These are phyloP conservation scores for Penicillium maclennaniae DNA, from an alignment of 495 filamentous ascomycete species.

Conservation along the genomic window DNA sequence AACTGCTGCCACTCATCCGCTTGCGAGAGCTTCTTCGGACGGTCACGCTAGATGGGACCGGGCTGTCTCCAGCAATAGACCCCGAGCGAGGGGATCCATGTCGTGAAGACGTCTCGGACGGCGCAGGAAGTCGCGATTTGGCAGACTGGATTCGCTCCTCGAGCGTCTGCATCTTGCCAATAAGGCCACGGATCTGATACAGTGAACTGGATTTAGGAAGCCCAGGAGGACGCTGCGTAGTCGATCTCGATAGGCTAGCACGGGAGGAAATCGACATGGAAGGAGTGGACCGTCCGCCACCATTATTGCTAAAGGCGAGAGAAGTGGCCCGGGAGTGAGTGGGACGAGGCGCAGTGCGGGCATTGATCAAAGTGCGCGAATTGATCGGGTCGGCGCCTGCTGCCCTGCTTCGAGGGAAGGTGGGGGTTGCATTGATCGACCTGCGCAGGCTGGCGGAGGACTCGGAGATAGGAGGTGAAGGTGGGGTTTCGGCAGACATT, in stretches of 20 bases:
- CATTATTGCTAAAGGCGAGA: slow-evolving; percentile 39
- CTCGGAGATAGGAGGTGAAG: slow-evolving; percentile 59
- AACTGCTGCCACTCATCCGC: slow-evolving; percentile 57
- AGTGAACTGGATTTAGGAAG: slow-evolving; percentile 81
- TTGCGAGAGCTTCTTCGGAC: slow-evolving; percentile 70
- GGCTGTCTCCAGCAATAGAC: slow-evolving; percentile 47
- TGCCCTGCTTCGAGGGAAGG: slow-evolving; percentile 37
- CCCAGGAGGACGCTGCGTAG: slow-evolving; percentile 27
- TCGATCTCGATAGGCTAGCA: slow-evolving; percentile 32
- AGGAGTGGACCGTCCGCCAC: slow-evolving; percentile 32
- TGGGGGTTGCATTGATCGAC: slow-evolving; percentile 44
- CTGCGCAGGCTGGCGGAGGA: slow-evolving; percentile 43
- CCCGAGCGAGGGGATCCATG: slow-evolving; percentile 61
- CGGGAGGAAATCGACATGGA: slow-evolving; percentile 38
- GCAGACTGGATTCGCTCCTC: slow-evolving; percentile 93
- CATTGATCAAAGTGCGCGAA: slow-evolving; percentile 39
- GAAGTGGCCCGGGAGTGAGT: slow-evolving; percentile 52
- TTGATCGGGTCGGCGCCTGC: slow-evolving; percentile 33
- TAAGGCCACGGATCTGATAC: slow-evolving; percentile 86
- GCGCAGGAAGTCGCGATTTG: slow-evolving; percentile 83
- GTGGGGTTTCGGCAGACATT: slow-evolving; percentile 70
- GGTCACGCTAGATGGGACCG: slow-evolving; percentile 71
- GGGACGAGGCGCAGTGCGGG: slow-evolving; percentile 39
- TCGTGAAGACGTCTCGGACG: slow-evolving; percentile 74
- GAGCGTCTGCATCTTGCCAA: slow-evolving; percentile 93